Base-by-base conservation (phyloP, 164 flowering plant genomes). In the Magnolia kwangsiensis region DNA sequence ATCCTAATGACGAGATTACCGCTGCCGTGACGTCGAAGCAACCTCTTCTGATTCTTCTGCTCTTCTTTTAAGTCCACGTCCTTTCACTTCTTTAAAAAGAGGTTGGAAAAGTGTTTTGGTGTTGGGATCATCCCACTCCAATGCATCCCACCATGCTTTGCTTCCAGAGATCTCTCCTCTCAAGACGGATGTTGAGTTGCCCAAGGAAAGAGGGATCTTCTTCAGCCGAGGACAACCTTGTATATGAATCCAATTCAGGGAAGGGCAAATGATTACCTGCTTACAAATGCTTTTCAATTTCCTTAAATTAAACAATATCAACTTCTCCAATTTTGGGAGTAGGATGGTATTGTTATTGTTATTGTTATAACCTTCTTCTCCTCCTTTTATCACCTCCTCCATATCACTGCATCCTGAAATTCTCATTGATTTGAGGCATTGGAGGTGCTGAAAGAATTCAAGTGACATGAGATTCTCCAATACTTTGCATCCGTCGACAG, bases 71-170 rank as follows among this genome's bases (percentile, higher is more conserved):
- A 37, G 3, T 3, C 45, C 45, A 37, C 45, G 45, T 37, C 45
- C 45, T 37, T 37, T 6, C 6, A 37, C 27, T 65, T 65, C 72
- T n/a, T 29, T 20, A 55, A 70, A 70, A 50, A 45, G n/a, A 7
- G 58, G 72, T 37, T n/a, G 72, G 50, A 70, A 29, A 29, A 45
- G 45, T 20, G 58, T 18, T 37, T 70, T 70, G 10, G 21, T 14
- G 8, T 70, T 70, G 72, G 72, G 19, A 49, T 70, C 23, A 2
- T 70, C 72, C 72, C 72, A 70, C 72, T 49, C 58, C 11, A 68
- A 27, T 5, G 49, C 71, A 68, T 68, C 71, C 71, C 71, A 68
- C 71, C 51, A 68, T 29, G 50, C 24, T 19, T 29, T 70, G 23
- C 21, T 37, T 70, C 72, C 72, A n/a, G n/a, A n/a, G n/a, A n/a